Conservation (phyloP, 352 stramenopile species). For the Phytophthora lateralis region DNA sequence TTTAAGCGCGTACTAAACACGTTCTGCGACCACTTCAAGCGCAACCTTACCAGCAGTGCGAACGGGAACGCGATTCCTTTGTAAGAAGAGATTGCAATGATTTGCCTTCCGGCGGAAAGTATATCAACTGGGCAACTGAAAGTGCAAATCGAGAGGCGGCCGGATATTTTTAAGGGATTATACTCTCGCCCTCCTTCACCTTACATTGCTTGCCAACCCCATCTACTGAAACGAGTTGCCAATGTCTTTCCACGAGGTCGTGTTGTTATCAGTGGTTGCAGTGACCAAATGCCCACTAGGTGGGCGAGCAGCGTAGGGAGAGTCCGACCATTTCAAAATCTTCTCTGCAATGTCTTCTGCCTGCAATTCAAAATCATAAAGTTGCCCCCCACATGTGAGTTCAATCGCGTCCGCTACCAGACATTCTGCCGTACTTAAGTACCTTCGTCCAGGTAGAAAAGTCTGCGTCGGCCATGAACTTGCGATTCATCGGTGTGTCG, state of each 20-base stretch:
- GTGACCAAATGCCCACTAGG: slow-evolving; percentile 72
- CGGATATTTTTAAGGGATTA: slow-evolving; percentile 18
- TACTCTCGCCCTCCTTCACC: slow-evolving; percentile 2
- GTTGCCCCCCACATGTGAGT: neutral
- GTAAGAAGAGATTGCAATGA: slow-evolving; percentile 12
- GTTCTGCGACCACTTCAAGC: slow-evolving; percentile 84
- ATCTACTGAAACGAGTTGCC: slow-evolving; percentile 75
- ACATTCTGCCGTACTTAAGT: slow-evolving; percentile 5
- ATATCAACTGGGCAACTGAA: neutral
- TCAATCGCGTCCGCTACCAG: neutral
- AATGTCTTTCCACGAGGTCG: slow-evolving; percentile 65
- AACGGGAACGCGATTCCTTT: slow-evolving; percentile 19
- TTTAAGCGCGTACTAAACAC: slow-evolving; percentile 76
- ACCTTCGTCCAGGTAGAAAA: slow-evolving; percentile 86
- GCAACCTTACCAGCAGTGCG: slow-evolving; percentile 38
- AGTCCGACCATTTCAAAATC: slow-evolving; percentile 72
- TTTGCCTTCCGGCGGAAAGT: neutral
- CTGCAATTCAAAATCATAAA: slow-evolving; percentile 23
- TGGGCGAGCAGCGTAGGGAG: slow-evolving; percentile 45
- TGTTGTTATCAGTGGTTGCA: slow-evolving; percentile 63
- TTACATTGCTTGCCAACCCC: slow-evolving; percentile 6
- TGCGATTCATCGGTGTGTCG: slow-evolving; percentile 90
- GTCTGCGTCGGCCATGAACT: slow-evolving; percentile 87
- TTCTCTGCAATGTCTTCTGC: slow-evolving; percentile 76
- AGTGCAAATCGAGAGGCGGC: neutral